These are phyloP conservation scores for Lyophyllum shimeji DNA, from an alignment of 768 basidiomycete genomes.

Conservation along the genomic window DNA sequence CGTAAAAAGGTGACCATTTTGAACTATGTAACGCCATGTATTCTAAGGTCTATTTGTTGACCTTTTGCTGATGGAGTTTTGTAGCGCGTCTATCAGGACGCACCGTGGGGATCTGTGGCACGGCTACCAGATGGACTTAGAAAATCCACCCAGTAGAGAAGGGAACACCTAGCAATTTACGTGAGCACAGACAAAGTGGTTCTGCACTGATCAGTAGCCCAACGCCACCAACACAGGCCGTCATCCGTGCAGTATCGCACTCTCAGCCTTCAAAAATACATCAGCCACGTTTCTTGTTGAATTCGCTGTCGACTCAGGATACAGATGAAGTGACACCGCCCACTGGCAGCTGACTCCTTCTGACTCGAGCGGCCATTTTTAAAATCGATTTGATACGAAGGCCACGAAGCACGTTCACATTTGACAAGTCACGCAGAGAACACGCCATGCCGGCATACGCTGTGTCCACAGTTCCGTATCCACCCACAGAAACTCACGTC, in stretches of 20 bases:
- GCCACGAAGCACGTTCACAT: neutral
- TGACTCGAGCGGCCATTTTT: neutral
- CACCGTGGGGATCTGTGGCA: too few relatives aligned
- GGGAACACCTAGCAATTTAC: too few relatives aligned
- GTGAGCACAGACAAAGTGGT: too few relatives aligned
- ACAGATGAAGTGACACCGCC: neutral
- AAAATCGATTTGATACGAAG: neutral
- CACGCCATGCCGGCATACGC: slow-evolving; percentile 1
- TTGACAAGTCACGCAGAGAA: neutral
- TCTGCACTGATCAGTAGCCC: neutral
- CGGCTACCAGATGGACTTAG: too few relatives aligned
- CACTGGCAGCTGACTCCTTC: neutral
- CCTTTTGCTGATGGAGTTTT: too few relatives aligned
- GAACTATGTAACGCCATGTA: too few relatives aligned
- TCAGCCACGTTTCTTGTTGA: neutral
- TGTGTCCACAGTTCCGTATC: slow-evolving; percentile 19
- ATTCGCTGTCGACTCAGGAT: neutral
- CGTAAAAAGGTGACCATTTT: too few relatives aligned
- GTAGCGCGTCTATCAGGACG: too few relatives aligned
- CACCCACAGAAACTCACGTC: slow-evolving; percentile 19
- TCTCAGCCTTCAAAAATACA: neutral
- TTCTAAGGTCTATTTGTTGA: too few relatives aligned
- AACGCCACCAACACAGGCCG: neutral
- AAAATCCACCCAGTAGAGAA: too few relatives aligned
- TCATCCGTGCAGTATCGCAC: neutral